A percentile compares a stretch with the other conserved stretches of the same genome.
Conservation (phyloP, 805 yeast genomes). For the Saturnispora saitoi region DNA sequence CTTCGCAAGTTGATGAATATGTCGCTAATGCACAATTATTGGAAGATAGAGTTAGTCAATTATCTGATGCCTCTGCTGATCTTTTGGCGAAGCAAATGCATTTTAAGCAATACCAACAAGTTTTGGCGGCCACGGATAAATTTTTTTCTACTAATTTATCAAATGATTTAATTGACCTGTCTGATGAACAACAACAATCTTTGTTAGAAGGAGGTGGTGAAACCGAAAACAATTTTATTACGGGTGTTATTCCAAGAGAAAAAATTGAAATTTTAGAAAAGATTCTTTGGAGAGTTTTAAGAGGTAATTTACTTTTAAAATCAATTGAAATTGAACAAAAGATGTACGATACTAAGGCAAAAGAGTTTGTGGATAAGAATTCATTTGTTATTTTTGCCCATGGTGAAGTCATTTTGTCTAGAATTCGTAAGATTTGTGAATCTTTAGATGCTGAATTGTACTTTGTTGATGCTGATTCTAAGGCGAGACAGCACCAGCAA, state of each 20-base stretch:
- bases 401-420: slow-evolving; percentile 63
- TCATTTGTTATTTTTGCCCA: slow-evolving; percentile 88
- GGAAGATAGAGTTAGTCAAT: slow-evolving; percentile 66
- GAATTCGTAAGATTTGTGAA: slow-evolving; percentile 78
- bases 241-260: slow-evolving; percentile 75
- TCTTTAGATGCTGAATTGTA: slow-evolving; percentile 80
- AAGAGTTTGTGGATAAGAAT: slow-evolving; percentile 56
- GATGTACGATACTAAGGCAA: slow-evolving; percentile 52
- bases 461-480: slow-evolving; percentile 41
- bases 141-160: slow-evolving; percentile 31
- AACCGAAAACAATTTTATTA: slow-evolving; percentile 42
- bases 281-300: slow-evolving; percentile 82
- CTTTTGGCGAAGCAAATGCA: slow-evolving; percentile 55
- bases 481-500: slow-evolving; percentile 32
- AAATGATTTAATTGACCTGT: slow-evolving; percentile 24
- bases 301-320: slow-evolving; percentile 84
- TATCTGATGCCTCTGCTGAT: slow-evolving; percentile 59
- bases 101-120: slow-evolving; percentile 65
- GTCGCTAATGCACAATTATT: slow-evolving; percentile 52
- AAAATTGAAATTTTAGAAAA: slow-evolving; percentile 66
- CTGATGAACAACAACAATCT: slow-evolving; percentile 26
- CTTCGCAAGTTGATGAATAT: slow-evolving; percentile 58
- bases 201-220: slow-evolving; percentile 32
- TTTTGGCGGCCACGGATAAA: slow-evolving; percentile 41
- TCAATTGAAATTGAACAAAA: slow-evolving; percentile 64